phyloP scores from a whole-genome alignment of 2,329 filamentous ascomycete genomes.

The Scytalidium lignicola region DNA sequence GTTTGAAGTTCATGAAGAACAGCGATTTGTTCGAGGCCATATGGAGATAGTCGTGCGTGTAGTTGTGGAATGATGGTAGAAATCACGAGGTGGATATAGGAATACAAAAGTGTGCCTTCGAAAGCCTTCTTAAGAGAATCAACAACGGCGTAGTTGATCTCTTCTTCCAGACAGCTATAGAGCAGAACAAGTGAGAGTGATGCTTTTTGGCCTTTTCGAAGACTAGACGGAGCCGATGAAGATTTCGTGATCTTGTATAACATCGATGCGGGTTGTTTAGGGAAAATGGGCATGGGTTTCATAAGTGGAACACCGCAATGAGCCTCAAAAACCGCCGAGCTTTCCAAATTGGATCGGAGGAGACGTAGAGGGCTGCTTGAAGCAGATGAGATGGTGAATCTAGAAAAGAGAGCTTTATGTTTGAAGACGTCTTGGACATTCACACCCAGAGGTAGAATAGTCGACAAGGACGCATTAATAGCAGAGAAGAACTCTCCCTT shows the following conservation, averaged over 20 bases:
- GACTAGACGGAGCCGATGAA: constrained; percentile 39
- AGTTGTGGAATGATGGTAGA: constrained; percentile 40
- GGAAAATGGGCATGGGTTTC: constrained; percentile 62
- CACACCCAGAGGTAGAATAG: constrained; percentile 80
- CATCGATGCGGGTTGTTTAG: constrained; percentile 74
- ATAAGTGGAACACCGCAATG: constrained; percentile 50
- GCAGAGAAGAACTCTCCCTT: constrained; percentile 61
- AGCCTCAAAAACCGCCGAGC: constrained; percentile 64
- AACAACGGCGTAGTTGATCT: constrained; percentile 53
- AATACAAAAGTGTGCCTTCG: constrained; percentile 34
- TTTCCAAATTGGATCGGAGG: constrained; percentile 63
- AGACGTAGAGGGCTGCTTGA: constrained; percentile 70
- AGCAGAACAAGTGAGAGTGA: constrained; percentile 62
- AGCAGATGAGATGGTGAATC: constrained; percentile 84
- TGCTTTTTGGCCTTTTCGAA: constrained; percentile 30
- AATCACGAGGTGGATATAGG: constrained; percentile 43
- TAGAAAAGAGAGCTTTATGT: constrained; percentile 72
- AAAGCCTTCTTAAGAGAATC: constrained; percentile 37
- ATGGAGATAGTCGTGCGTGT: constrained; percentile 37
- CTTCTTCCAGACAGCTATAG: constrained; percentile 72
- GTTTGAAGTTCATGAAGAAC: constrained; percentile 49
- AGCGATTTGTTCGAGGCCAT: constrained; percentile 52
- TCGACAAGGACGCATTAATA: constrained; percentile 57
- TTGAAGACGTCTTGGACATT: constrained; percentile 98
- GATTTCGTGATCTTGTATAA: constrained; percentile 69